phyloP scores from a whole-genome alignment of 2,329 filamentous ascomycete species.

The Fusarium xylarioides region DNA sequence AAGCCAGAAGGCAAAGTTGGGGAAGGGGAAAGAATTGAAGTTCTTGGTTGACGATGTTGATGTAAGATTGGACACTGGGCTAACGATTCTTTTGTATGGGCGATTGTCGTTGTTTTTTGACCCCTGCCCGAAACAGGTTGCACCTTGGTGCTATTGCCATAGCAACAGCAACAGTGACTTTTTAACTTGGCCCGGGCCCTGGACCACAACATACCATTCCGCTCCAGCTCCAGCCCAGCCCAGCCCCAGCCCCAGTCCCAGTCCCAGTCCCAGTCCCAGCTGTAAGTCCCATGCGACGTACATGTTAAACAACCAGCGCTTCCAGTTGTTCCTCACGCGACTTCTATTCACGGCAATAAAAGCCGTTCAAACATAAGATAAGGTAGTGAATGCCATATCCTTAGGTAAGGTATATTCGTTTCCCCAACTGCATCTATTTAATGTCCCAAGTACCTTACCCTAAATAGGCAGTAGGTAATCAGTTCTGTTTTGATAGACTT shows the following conservation, averaged over 20 bases:
- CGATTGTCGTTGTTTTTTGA: constrained; percentile 24
- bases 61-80: constrained; percentile 24
- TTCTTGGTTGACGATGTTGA: constrained; percentile 35
- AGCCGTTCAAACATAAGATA: background rate
- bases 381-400: background rate
- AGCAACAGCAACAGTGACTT: constrained; percentile 32
- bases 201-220: constrained; percentile 21
- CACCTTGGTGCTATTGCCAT: constrained; percentile 27
- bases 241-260: too few species aligned
- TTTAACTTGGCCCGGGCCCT: background rate
- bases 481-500: background rate
- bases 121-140: constrained; percentile 40
- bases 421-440: background rate
- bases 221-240: background rate
- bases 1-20: constrained; percentile 19
- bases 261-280: background rate
- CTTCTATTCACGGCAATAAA: background rate
- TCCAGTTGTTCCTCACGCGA: background rate
- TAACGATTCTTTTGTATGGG: constrained; percentile 28
- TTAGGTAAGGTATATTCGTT: background rate
- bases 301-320: background rate
- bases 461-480: background rate
- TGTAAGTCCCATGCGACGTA: background rate
- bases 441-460: background rate
- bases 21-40: constrained; percentile 32